Evolutionary conservation across 2,329 filamentous ascomycete genomes (phyloP).

Genomic region (Monosporascus cannonballus): DNA sequence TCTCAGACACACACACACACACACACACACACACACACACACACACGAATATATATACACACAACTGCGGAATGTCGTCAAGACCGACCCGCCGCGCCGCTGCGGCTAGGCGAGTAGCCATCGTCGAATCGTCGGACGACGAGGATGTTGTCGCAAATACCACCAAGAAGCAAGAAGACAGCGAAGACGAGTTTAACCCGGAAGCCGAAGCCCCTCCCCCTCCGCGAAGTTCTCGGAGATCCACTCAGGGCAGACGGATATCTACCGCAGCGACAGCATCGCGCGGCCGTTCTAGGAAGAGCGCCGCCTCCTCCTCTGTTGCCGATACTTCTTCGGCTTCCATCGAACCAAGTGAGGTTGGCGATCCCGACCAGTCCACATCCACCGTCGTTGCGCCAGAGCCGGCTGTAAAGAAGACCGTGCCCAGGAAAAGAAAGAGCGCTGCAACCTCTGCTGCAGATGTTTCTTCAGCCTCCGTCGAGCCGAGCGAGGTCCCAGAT

Average conservation of each 20-base stretch:
- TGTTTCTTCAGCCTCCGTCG: too few relatives aligned
- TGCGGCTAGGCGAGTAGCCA: conserved; percentile 60
- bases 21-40: too few relatives aligned
- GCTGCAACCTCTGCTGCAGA: conserved; percentile 19
- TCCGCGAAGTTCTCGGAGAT: conserved; percentile 46
- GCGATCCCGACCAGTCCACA: conserved; percentile 25
- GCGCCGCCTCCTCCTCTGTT: conserved; percentile 23
- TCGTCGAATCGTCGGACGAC: conserved; percentile 78
- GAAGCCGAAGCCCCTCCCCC: conserved; percentile 49
- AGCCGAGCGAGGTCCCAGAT: conserved; percentile 16
- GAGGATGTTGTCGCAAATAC: conserved; percentile 54
- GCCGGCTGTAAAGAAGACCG: conserved; percentile 1
- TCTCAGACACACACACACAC: too few relatives aligned
- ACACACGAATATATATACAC: too few relatives aligned
- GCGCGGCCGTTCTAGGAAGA: conserved; percentile 37
- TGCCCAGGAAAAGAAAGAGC: conserved; percentile 30
- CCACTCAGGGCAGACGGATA: conserved; percentile 31
- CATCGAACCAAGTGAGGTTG: conserved; percentile 7
- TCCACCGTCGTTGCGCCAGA: conserved; percentile 4
- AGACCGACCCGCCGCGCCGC: conserved; percentile 37
- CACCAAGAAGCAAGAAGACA: conserved; percentile 46
- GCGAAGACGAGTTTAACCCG: conserved; percentile 75
- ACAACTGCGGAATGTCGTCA: conserved; percentile 17
- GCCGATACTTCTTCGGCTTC: conserved; percentile 14
- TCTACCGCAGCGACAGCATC: conserved; percentile 30